phyloP scores from a whole-genome alignment of 192 early-diverging fungal species.

The Irineochytrium annulatum region DNA sequence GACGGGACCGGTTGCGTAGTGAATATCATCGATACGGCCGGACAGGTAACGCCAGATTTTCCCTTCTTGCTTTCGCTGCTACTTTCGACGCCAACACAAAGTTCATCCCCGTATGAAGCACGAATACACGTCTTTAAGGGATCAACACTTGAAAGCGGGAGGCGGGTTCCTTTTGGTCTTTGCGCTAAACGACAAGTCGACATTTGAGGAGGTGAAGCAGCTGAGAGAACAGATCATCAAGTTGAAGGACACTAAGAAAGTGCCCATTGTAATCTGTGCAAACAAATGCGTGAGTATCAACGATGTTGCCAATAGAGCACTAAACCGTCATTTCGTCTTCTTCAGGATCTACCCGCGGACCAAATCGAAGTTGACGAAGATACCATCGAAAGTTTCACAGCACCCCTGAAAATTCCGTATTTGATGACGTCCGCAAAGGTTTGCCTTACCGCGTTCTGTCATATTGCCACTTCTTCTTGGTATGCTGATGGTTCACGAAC shows the following conservation, averaged over 20 bases:
- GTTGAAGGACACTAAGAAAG: slow-evolving; percentile 50
- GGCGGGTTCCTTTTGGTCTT: slow-evolving; percentile 59
- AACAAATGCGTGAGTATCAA: slow-evolving; percentile 53
- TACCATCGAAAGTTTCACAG: slow-evolving; percentile 31
- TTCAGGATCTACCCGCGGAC: slow-evolving; percentile 49
- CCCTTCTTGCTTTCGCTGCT: neutral
- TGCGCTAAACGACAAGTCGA: slow-evolving; percentile 44
- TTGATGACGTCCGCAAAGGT: slow-evolving; percentile 57
- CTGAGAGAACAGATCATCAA: slow-evolving; percentile 53
- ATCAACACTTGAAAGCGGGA: slow-evolving; percentile 52
- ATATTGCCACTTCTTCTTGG: neutral
- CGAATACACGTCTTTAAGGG: slow-evolving; percentile 54
- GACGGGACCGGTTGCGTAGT: slow-evolving; percentile 37
- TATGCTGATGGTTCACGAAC: neutral
- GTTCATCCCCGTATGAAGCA: slow-evolving; percentile 27
- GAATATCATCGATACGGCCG: slow-evolving; percentile 59
- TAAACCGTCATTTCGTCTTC: neutral
- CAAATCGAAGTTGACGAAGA: slow-evolving; percentile 40
- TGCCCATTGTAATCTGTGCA: slow-evolving; percentile 53
- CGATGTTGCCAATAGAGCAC: neutral
- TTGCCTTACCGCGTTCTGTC: neutral
- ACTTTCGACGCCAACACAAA: neutral
- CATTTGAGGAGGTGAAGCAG: slow-evolving; percentile 57
- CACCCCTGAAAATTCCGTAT: slow-evolving; percentile 45
- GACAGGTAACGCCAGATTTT: slow-evolving; percentile 30